Conservation (phyloP, 176 grass and related monocot species). For the Aegilops sharonensis region DNA sequence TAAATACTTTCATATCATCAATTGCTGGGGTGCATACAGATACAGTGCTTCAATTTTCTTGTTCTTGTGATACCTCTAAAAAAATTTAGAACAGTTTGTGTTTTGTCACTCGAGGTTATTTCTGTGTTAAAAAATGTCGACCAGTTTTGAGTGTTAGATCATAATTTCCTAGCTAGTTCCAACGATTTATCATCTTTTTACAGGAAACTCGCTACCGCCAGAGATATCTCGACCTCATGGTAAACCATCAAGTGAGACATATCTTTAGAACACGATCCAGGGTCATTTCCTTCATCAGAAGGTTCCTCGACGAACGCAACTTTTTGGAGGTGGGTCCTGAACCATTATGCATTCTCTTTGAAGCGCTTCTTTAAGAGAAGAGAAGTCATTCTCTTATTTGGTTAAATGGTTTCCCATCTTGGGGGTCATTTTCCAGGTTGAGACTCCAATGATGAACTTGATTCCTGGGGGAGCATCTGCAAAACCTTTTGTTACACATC, state of each 20-base stretch:
- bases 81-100: not conserved
- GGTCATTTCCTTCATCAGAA: constrained; percentile 56
- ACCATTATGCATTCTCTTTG: not conserved
- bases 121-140: not conserved
- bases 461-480: constrained; percentile 83
- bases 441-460: constrained; percentile 91
- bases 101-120: not conserved
- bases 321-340: constrained; percentile 68
- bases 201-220: constrained; percentile 86
- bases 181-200: not conserved
- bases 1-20: not conserved
- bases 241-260: constrained; percentile 81
- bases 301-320: constrained; percentile 66
- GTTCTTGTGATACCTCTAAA: not conserved
- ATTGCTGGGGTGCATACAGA: not conserved
- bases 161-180: not conserved
- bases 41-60: not conserved
- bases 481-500: constrained; percentile 61
- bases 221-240: constrained; percentile 83
- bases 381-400: not conserved
- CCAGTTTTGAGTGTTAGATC: not conserved
- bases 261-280: constrained; percentile 76
- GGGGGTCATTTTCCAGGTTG: constrained; percentile 43
- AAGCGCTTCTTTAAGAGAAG: not conserved
- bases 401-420: not conserved